These are phyloP conservation scores for Camellia lanceoleosa DNA, from an alignment of 148 eudicot species.

Conservation along the genomic window DNA sequence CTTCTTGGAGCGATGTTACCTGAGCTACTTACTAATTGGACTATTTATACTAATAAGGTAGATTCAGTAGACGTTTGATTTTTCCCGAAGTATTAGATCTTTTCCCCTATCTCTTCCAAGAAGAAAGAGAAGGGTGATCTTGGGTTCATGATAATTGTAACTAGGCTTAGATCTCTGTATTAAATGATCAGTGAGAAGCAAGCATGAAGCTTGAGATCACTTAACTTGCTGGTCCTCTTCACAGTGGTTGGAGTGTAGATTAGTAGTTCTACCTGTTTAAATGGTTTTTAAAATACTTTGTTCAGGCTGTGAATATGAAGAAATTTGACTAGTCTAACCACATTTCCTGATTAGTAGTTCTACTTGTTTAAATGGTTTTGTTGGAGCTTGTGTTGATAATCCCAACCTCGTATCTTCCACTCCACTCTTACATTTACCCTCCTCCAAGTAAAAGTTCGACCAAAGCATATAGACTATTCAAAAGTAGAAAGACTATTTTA, in stretches of 20 bases:
- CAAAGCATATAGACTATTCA: too few relatives aligned
- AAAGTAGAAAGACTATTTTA: too few relatives aligned
- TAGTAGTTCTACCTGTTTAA: not conserved
- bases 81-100: not conserved
- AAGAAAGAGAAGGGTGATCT: not conserved
- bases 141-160: not conserved
- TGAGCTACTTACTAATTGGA: conserved; percentile 83
- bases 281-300: not conserved
- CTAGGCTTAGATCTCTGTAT: not conserved
- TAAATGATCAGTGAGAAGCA: too few relatives aligned
- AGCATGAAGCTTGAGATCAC: too few relatives aligned
- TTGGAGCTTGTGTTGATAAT: too few relatives aligned
- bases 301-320: not conserved
- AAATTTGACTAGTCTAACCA: not conserved
- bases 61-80: not conserved
- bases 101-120: not conserved
- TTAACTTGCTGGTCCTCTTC: too few relatives aligned
- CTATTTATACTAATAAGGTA: conserved; percentile 87
- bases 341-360: not conserved
- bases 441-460: too few relatives aligned
- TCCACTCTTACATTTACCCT: too few relatives aligned
- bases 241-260: too few relatives aligned
- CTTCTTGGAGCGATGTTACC: conserved; percentile 94
- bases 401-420: too few relatives aligned
- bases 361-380: too few relatives aligned